These are phyloP conservation scores for Gyrodon lividus DNA, from an alignment of 768 basidiomycete species.

Conservation along the genomic window DNA sequence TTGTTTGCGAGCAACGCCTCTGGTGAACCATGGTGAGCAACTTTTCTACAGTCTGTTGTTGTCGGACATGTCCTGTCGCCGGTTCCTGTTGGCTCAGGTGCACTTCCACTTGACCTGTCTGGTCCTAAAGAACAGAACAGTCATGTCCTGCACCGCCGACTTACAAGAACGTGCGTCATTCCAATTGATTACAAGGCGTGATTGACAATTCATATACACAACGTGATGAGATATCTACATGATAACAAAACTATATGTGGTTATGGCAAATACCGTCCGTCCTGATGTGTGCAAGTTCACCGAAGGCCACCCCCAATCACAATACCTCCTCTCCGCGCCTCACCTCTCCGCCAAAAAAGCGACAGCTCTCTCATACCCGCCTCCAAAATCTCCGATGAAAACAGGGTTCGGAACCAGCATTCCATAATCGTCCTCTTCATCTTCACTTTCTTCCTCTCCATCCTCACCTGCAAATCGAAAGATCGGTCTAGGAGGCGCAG, in stretches of 20 bases:
- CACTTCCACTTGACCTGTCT: too few species aligned
- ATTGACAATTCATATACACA: conserved; percentile 1
- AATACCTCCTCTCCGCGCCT: not conserved
- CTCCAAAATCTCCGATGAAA: conserved; percentile 21
- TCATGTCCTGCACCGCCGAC: too few species aligned
- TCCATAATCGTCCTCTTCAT: conserved; percentile 32
- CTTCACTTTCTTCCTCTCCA: conserved; percentile 16
- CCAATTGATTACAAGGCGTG: not conserved
- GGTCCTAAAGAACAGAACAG: too few species aligned
- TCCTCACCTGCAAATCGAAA: conserved; percentile 25
- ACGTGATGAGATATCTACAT: conserved; percentile 18
- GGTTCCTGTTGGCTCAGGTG: too few species aligned
- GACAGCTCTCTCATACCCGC: conserved; percentile 26
- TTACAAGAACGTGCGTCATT: too few species aligned
- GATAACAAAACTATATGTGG: conserved; percentile 1
- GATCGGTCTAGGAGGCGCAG: conserved; percentile 6
- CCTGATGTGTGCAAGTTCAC: conserved; percentile 9
- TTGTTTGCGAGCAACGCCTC: too few species aligned
- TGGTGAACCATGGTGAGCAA: too few species aligned
- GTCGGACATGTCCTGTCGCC: too few species aligned
- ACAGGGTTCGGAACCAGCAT: conserved; percentile 13
- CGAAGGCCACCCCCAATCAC: not conserved
- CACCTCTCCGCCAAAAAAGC: conserved; percentile 22
- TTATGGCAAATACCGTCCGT: not conserved
- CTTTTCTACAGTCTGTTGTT: too few species aligned